phyloP scores from a whole-genome alignment of 371 early-diverging fungal genomes.

The Choanephora cucurbitarum region DNA sequence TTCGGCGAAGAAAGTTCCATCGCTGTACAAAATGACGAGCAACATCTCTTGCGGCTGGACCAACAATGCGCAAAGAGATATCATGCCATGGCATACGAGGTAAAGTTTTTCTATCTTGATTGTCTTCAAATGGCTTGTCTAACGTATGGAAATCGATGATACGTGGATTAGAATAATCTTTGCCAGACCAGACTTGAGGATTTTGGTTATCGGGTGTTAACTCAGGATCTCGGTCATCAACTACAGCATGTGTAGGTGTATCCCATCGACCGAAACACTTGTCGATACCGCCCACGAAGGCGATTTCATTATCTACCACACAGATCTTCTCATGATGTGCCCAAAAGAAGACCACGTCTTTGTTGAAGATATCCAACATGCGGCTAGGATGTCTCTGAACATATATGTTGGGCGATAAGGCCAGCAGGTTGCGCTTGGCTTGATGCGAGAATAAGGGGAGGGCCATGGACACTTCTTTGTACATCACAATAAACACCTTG shows the following conservation, averaged over 20 bases:
- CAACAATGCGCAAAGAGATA: conserved; percentile 63
- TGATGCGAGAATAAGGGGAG: conserved; percentile 77
- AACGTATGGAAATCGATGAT: conserved; percentile 80
- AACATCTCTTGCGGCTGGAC: conserved; percentile 71
- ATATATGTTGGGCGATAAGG: conserved; percentile 63
- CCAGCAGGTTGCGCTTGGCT: conserved; percentile 67
- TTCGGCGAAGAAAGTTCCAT: conserved; percentile 80
- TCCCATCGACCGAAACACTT: conserved; percentile 88
- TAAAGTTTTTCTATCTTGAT: conserved; percentile 29
- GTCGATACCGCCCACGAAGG: conserved; percentile 90
- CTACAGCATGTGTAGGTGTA: conserved; percentile 69
- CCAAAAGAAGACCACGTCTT: conserved; percentile 78
- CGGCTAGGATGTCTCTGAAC: conserved; percentile 74
- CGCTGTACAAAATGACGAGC: conserved; percentile 87
- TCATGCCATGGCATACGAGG: conserved; percentile 98
- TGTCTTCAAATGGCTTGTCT: conserved; percentile 47
- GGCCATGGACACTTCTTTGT: conserved; percentile 84
- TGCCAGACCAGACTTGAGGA: conserved; percentile 69
- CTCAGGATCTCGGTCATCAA: conserved; percentile 64
- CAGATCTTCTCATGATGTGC: conserved; percentile 79
- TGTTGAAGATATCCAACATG: conserved; percentile 46
- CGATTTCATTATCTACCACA: conserved; percentile 77
- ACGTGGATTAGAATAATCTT: conserved; percentile 89
- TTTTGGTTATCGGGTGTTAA: conserved; percentile 14
- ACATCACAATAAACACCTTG: conserved; percentile 84